A percentile compares a stretch with the other conserved stretches of the same genome.
Evolutionary conservation across 2,329 filamentous ascomycete species (phyloP).

Genomic region (Macrophomina tecta): DNA sequence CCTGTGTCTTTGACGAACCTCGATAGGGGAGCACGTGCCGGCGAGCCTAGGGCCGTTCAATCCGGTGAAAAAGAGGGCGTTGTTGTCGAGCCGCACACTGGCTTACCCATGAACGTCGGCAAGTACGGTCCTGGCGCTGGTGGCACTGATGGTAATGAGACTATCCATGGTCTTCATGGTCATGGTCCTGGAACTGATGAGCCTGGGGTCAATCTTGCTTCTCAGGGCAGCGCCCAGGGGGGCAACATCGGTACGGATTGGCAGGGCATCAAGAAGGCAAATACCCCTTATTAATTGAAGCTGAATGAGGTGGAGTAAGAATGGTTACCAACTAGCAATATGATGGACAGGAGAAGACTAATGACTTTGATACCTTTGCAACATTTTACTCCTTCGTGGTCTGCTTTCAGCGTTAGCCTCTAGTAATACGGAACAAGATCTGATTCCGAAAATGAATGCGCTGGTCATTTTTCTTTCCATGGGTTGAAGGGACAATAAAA

Average conservation of each 20-base stretch:
- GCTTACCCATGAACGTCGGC: slow-evolving; percentile 48
- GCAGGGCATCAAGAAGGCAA: slow-evolving; percentile 37
- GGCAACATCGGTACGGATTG: slow-evolving; percentile 30
- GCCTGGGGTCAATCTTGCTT: neutral
- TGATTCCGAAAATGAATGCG: too few relatives aligned
- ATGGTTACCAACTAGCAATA: too few relatives aligned
- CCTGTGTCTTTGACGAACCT: neutral
- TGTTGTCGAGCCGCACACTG: slow-evolving; percentile 48
- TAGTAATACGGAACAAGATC: too few relatives aligned
- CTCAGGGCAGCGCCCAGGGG: neutral
- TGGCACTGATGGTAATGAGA: slow-evolving; percentile 44
- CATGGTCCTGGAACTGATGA: neutral
- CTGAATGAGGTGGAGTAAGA: slow-evolving; percentile 21
- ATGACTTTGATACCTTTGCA: too few relatives aligned
- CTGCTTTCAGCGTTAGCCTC: too few relatives aligned
- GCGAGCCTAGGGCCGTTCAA: neutral
- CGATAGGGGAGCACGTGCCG: neutral
- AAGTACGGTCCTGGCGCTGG: slow-evolving; percentile 45
- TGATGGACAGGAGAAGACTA: too few relatives aligned
- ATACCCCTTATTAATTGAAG: slow-evolving; percentile 36
- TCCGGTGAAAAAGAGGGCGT: slow-evolving; percentile 33
- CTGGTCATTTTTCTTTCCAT: too few relatives aligned
- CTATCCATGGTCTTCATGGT: slow-evolving; percentile 38
- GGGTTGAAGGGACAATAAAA: too few relatives aligned
- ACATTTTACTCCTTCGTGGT: too few relatives aligned